Conservation (phyloP, 2,329 filamentous ascomycete genomes). For the Neofusicoccum laricinum region DNA sequence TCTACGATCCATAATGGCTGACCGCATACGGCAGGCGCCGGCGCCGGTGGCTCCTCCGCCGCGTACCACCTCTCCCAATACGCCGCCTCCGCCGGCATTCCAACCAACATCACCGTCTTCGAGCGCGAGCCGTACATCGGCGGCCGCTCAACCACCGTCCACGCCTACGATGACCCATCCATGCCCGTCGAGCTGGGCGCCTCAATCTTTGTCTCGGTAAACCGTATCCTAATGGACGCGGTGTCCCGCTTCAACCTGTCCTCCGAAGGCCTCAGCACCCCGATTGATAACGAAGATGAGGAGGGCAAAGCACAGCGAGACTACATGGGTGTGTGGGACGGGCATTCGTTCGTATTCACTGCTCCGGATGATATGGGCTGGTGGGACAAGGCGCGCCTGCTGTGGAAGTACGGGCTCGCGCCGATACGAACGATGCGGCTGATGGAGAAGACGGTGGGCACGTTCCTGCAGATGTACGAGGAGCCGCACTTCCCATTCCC, state of each 20-base stretch:
- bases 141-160: conserved; percentile 81
- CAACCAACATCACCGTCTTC: conserved; percentile 80
- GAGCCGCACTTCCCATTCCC: conserved; percentile 79
- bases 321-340: conserved; percentile 80
- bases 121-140: conserved; percentile 77
- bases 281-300: conserved; percentile 42
- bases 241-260: conserved; percentile 68
- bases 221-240: conserved; percentile 76
- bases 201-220: conserved; percentile 85
- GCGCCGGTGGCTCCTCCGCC: conserved; percentile 80
- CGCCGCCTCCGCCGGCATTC: conserved; percentile 57
- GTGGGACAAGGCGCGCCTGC: conserved; percentile 76
- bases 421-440: conserved; percentile 71
- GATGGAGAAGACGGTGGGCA: conserved; percentile 67
- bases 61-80: conserved; percentile 79
- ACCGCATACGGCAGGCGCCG: conserved; percentile 64
- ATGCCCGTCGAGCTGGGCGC: conserved; percentile 82
- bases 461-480: conserved; percentile 78
- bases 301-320: conserved; percentile 25
- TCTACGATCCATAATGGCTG: background rate
- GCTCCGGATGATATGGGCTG: conserved; percentile 62
- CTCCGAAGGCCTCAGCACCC: conserved; percentile 31
- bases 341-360: conserved; percentile 67
- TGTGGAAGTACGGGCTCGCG: conserved; percentile 82
- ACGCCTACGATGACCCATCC: conserved; percentile 65